Evolutionary conservation across 73 alveolate species (phyloP), one percentile per base, ranked within the genome.

Genomic region (Strombidium stylifer): DNA sequence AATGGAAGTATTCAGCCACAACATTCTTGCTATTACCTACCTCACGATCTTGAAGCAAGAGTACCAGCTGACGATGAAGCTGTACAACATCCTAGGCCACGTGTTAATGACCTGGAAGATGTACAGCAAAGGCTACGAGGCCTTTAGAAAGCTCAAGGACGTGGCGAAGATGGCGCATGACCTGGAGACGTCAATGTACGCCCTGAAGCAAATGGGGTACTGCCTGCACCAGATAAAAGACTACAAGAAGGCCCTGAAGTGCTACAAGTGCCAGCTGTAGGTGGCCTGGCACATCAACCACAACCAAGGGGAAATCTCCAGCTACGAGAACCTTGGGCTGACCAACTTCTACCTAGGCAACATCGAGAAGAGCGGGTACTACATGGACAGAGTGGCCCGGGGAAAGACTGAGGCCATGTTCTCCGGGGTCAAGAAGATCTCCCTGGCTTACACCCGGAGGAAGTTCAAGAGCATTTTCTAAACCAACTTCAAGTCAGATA

Each of bases 211-310:
- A 30, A 47, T 73, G 0, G 86, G 86, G 55, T 57, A 47, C 47
- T 73, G 86, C 52, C 60, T 47, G 34, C 48, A 73, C 24, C 11
- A 73, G 15, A 49, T 46, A 0, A 73, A 73, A 60, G 86, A 73
- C 1, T 73, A 73, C 54, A 66, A 59, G 16, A 59, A 60, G 56
- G 74, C 86, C 3, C 45, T 73, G 14, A 47, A 47, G 12, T 59
- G 77, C 51, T 73, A 60, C 45, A 73, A 73, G 45, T 60, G 60
- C 45, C 27, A 37, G 30, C 42, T 73, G 16, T 56, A 73, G 18
- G 18, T 57, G 12, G 72, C 86, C 31, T 73, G 86, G 86, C 60
- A 14, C 45, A 40, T 37, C n/a, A 31, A 47, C 11, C n/a, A 24
- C n/a, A 44, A 21, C 1, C 48, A 69, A 21, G 73, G 56, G 0